phyloP scores from a whole-genome alignment of 352 stramenopile species.

The Achlya hypogyna region DNA sequence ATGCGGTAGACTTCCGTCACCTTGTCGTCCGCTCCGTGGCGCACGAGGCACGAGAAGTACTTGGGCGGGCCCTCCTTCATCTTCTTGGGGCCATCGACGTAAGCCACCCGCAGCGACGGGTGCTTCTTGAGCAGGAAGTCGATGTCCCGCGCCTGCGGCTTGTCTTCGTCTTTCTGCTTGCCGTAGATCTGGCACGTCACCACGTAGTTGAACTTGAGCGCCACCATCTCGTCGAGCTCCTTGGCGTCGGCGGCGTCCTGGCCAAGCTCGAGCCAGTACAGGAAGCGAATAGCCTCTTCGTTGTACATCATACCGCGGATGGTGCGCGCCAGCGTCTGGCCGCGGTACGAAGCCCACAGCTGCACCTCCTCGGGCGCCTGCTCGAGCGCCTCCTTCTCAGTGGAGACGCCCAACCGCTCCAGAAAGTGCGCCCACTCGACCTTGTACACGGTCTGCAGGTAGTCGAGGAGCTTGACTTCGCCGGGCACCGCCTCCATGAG shows the following conservation, averaged over 20 bases:
- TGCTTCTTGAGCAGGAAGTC: conserved; percentile 78
- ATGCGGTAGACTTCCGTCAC: conserved; percentile 79
- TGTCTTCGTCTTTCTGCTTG: conserved; percentile 77
- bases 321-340: conserved; percentile 75
- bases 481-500: conserved; percentile 51
- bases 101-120: conserved; percentile 59
- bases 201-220: conserved; percentile 84
- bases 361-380: conserved; percentile 72
- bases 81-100: conserved; percentile 81
- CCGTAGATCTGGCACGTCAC: conserved; percentile 85
- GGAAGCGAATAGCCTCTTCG: conserved; percentile 73
- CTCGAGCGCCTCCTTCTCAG: conserved; percentile 74
- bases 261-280: conserved; percentile 82
- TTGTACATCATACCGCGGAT: conserved; percentile 86
- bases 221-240: conserved; percentile 70
- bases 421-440: conserved; percentile 81
- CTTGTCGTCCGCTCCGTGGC: conserved; percentile 38
- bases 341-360: conserved; percentile 76
- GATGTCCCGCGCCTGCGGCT: conserved; percentile 62
- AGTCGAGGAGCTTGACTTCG: conserved; percentile 93
- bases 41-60: conserved; percentile 74
- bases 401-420: conserved; percentile 59
- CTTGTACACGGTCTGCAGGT: conserved; percentile 86
- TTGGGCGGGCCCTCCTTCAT: conserved; percentile 79
- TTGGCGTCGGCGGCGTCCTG: conserved; percentile 80